Conservation (phyloP, 2,329 filamentous ascomycete genomes). For the Sphaerulina vaccinii region DNA sequence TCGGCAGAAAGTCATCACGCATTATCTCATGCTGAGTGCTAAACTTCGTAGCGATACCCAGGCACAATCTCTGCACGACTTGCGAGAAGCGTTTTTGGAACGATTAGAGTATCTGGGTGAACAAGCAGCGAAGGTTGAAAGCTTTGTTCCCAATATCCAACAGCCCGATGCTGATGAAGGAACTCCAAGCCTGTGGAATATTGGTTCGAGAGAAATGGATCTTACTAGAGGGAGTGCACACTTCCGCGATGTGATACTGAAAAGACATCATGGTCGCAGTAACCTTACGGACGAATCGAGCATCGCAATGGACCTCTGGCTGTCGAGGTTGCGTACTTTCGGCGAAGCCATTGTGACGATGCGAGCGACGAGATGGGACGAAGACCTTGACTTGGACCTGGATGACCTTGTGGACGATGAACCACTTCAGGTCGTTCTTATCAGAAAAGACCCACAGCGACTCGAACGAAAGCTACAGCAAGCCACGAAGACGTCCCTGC, state of each 20-base stretch:
- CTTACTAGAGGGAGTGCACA: slow-evolving; percentile 38
- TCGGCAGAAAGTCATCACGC: slow-evolving; percentile 30
- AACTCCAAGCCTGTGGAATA: slow-evolving; percentile 27
- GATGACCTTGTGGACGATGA: slow-evolving; percentile 64
- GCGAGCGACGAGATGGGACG: slow-evolving; percentile 69
- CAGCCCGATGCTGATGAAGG: background rate
- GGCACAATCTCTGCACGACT: slow-evolving; percentile 20
- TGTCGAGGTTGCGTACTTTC: slow-evolving; percentile 67
- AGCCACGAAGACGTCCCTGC: slow-evolving; percentile 20
- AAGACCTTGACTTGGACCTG: slow-evolving; percentile 67
- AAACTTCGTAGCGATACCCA: slow-evolving; percentile 22
- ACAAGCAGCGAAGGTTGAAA: slow-evolving; percentile 15
- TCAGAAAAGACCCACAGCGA: slow-evolving; percentile 67
- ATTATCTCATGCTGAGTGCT: slow-evolving; percentile 30
- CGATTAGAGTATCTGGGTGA: slow-evolving; percentile 26
- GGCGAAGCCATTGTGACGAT: slow-evolving; percentile 63
- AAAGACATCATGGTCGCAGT: slow-evolving; percentile 70
- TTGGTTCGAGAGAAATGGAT: slow-evolving; percentile 30
- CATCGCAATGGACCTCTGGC: slow-evolving; percentile 69
- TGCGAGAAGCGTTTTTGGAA: slow-evolving; percentile 27
- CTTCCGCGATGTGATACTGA: slow-evolving; percentile 69
- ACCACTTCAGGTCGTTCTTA: slow-evolving; percentile 64
- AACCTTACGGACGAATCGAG: slow-evolving; percentile 63
- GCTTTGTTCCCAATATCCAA: slow-evolving; percentile 8
- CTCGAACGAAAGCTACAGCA: slow-evolving; percentile 43